Evolutionary conservation across 352 stramenopile genomes (phyloP), one percentile per base, ranked within the genome.

Genomic region (Pythium rishiriense): DNA sequence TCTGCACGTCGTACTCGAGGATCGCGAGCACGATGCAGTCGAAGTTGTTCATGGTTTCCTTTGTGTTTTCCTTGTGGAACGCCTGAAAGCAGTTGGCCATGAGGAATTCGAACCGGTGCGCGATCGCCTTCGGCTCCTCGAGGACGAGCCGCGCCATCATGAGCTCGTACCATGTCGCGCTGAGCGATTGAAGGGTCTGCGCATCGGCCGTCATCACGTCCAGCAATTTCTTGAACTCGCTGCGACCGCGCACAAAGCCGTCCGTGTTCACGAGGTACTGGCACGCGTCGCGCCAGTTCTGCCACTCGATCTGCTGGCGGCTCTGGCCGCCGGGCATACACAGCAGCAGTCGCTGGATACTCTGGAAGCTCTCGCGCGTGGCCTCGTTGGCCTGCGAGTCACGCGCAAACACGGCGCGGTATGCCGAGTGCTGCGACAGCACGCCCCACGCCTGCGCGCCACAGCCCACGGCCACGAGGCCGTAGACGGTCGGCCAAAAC

Each of bases 11-110:
- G 60, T 87, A 86, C 71, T 94, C 62, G 55, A 94, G 73, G 21
- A 94, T 80, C 26, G 82, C 81, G 48, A 93, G 55, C 43, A 91
- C 82, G 64, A 93, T 91, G 63, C 81, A 90, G 62, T 93, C 85
- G 26, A 94, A 93, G 54, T 87, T 90, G 57, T 75, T 81, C 79
- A 94, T 91, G 11, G 53, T 73, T 10, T 68, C 69, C 24, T 43
- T 33, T 26, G 65, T 62, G 6, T 76, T 61, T 25, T 70, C 62
- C 22, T 58, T 63, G 41, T 86, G 67, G 54, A 88, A 82, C 12
- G 60, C 69, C 45, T 72, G 69, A 60, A 87, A 88, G 63, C 81
- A 93, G 45, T 84, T 88, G 22, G 77, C 79, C 83, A 91, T 93
- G 19, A 93, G 72, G 51, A 88, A 93, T 65, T 91, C 79, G 35